Evolutionary conservation across 306 rosid species (phyloP).

Genomic region (Hippophae rhamnoides): DNA sequence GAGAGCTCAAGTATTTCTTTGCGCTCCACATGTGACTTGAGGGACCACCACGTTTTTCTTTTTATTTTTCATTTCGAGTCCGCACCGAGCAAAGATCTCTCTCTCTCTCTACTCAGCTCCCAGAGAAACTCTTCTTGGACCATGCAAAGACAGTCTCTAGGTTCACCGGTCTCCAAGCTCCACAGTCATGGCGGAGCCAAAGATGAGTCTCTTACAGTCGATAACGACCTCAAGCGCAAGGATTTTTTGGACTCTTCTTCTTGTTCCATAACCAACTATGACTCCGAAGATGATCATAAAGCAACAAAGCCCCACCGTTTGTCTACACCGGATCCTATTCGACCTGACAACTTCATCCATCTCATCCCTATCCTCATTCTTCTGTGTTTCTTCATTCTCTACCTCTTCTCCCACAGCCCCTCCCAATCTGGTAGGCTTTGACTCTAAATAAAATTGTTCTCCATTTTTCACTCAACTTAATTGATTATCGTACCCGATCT

Average conservation of each 20-base stretch:
- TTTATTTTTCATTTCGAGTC: too few species aligned
- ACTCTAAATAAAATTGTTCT: background rate
- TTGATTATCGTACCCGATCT: too few species aligned
- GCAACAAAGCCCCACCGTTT: slow-evolving; percentile 50
- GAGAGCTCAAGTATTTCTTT: too few species aligned
- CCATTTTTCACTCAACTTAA: background rate
- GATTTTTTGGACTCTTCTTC: slow-evolving; percentile 20
- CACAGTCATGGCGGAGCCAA: slow-evolving; percentile 41
- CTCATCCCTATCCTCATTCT: slow-evolving; percentile 80
- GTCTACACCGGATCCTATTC: slow-evolving; percentile 39
- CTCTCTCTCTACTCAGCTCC: too few species aligned
- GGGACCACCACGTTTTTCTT: too few species aligned
- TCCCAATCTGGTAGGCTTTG: slow-evolving; percentile 59
- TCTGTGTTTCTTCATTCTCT: slow-evolving; percentile 80
- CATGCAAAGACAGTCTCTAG: slow-evolving; percentile 93
- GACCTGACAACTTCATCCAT: slow-evolving; percentile 65
- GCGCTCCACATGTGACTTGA: too few species aligned
- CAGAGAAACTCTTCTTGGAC: slow-evolving; percentile 5
- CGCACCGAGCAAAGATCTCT: too few species aligned
- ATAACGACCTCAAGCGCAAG: slow-evolving; percentile 31
- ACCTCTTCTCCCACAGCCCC: slow-evolving; percentile 81
- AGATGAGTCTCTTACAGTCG: slow-evolving; percentile 21
- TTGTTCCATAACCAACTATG: background rate
- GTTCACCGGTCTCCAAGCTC: slow-evolving; percentile 72
- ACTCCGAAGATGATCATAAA: slow-evolving; percentile 19